Evolutionary conservation across 1,284 basidiomycete species (phyloP), one percentile per base, ranked within the genome.

Genomic region (Takashimella tepidaria): DNA sequence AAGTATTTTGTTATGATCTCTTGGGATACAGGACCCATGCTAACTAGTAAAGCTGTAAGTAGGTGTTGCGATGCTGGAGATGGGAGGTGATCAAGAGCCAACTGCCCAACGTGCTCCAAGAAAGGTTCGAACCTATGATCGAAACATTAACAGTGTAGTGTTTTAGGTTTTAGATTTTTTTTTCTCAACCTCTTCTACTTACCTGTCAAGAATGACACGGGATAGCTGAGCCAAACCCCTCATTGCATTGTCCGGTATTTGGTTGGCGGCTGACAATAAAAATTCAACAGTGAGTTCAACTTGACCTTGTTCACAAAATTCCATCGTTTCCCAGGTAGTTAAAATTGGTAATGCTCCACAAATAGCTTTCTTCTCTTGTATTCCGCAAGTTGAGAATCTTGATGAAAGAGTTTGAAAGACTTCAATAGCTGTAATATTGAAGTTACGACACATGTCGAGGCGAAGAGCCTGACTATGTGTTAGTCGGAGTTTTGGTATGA

Each of bases 1-100:
- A 70, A 61, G 50, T 70, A 70, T 23, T 57, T 50, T 3, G 64
- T 56, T 61, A 70, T 68, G 2, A 58, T 56, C 21, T 63, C 53
- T 3, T 63, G 54, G 1, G 64, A 58, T 21, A 66, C 58, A 3
- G 68, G 68, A 2, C 68, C 68, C 11, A 68, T 41, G 12, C 63
- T 59, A 3, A 64, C 57, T 1, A 70, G 52, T 1, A 70, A 55
- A 19, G 58, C 45, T 6, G 53, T 42, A 10, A 70, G 49, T 0
- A 70, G 60, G 12, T 47, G 44, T 46, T 68, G 68, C 16, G 63
- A 61, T 12, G 59, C 58, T 44, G 4, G n/a, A 49, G 19, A 19
- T 22, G 50, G 23, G 23, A 66, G 40, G 0, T 54, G 53, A 5
- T 42, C 49, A 11, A 70, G 22, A 1, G 62, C 68, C 3, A 55